These are phyloP conservation scores for Domatiomyces catenatus DNA, from an alignment of 2,329 filamentous ascomycete species.

Conservation along the genomic window DNA sequence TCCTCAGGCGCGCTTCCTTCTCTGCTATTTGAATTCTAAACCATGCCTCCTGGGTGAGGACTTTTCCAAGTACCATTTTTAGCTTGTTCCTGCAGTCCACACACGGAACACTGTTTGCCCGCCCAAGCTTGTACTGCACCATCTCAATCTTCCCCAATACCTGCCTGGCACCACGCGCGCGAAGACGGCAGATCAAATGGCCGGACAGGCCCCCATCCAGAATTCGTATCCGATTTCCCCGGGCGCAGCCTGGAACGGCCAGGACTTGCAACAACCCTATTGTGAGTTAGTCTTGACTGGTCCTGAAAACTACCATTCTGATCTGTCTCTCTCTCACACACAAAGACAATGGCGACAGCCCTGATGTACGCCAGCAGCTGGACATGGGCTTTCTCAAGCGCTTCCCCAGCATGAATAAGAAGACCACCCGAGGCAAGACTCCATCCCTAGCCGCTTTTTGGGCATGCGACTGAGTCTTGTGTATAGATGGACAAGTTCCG, in stretches of 20 bases:
- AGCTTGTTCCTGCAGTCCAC: not conserved
- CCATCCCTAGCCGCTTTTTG: not conserved
- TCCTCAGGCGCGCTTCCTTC: not conserved
- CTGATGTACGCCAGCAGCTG: constrained; percentile 19
- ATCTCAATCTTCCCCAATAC: not conserved
- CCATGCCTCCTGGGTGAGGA: not conserved
- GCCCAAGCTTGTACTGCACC: not conserved
- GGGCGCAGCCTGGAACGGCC: not conserved
- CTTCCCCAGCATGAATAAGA: constrained; percentile 49
- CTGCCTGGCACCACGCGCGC: not conserved
- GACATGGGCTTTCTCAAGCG: constrained; percentile 51
- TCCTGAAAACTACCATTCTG: not conserved
- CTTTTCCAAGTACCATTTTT: not conserved
- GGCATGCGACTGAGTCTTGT: constrained; percentile 5
- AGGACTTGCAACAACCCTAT: not conserved
- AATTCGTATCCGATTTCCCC: not conserved
- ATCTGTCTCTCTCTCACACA: too few relatives aligned
- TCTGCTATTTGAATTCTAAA: not conserved
- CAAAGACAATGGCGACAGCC: constrained; percentile 6
- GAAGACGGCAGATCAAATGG: not conserved
- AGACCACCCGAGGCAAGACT: constrained; percentile 53
- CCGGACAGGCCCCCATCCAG: not conserved
- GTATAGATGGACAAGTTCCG: constrained; percentile 63
- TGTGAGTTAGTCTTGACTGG: not conserved
- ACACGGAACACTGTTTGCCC: not conserved